These are phyloP conservation scores for Dichotomocladium elegans DNA, from an alignment of 371 early-diverging fungal species.

Conservation along the genomic window DNA sequence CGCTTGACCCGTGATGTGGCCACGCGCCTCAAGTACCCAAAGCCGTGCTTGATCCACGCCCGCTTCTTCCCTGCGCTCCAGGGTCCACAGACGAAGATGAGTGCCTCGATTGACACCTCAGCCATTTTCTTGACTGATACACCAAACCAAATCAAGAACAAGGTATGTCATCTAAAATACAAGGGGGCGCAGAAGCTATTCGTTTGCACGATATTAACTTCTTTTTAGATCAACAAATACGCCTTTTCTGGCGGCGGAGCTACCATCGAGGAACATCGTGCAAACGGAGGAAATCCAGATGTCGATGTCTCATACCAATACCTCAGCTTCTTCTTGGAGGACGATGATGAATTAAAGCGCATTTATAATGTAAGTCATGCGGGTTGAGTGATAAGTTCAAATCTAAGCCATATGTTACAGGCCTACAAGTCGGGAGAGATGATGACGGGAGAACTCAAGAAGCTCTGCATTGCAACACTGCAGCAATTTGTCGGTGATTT, in stretches of 20 bases:
- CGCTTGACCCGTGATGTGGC: conserved; percentile 98
- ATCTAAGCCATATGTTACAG: conserved; percentile 11
- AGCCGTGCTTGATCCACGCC: conserved; percentile 94
- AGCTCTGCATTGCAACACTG: conserved; percentile 87
- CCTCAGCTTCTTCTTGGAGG: conserved; percentile 95
- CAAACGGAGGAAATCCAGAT: conserved; percentile 94
- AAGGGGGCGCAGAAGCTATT: neutral
- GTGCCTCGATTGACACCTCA: conserved; percentile 86
- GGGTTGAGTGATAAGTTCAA: neutral
- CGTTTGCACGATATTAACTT: neutral
- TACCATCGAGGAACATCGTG: conserved; percentile 88
- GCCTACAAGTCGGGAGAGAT: conserved; percentile 88
- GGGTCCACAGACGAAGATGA: conserved; percentile 98
- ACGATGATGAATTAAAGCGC: conserved; percentile 87
- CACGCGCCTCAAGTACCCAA: conserved; percentile 90
- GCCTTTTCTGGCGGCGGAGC: conserved; percentile 98
- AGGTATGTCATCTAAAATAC: conserved; percentile 43
- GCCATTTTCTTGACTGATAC: conserved; percentile 98
- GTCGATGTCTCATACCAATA: conserved; percentile 98
- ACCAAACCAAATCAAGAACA: conserved; percentile 94
- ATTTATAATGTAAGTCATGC: conserved; percentile 57
- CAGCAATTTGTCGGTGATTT: conserved; percentile 83
- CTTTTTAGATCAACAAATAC: conserved; percentile 79
- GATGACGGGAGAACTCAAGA: conserved; percentile 92
- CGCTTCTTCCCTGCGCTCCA: conserved; percentile 98